A percentile compares a stretch with the other conserved stretches of the same genome.
Evolutionary conservation across 371 early-diverging fungal species (phyloP).

Genomic region (Apophysomyces variabilis): DNA sequence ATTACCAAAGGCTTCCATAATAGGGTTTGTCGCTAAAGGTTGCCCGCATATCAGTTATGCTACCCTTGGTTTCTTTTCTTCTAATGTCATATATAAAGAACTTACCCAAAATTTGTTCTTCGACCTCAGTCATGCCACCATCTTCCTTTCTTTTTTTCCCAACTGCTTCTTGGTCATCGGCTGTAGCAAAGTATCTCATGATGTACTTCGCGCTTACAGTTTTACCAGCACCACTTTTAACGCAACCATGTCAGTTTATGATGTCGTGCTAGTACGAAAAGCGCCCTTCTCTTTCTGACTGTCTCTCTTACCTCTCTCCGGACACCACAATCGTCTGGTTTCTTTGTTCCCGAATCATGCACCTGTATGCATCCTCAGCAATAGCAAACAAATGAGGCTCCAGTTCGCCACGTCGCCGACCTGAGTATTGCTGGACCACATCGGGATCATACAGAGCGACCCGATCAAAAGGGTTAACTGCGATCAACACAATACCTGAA

Average conservation of each 20-base stretch:
- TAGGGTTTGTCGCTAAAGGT: constrained; percentile 85
- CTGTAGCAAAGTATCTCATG: constrained; percentile 97
- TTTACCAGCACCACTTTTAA: constrained; percentile 88
- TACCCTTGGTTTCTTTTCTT: background rate
- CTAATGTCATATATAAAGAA: background rate
- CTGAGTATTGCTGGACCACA: constrained; percentile 90
- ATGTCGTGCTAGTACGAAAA: background rate
- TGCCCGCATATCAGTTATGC: background rate
- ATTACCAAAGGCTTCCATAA: constrained; percentile 99
- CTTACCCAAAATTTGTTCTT: constrained; percentile 76
- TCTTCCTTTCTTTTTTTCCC: constrained; percentile 38
- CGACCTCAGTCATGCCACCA: constrained; percentile 77
- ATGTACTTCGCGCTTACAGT: constrained; percentile 96
- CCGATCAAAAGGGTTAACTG: constrained; percentile 94
- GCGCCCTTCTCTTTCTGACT: background rate
- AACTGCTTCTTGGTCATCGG: constrained; percentile 68
- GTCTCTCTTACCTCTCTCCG: constrained; percentile 82
- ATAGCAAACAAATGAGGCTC: constrained; percentile 99
- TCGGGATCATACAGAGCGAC: constrained; percentile 85
- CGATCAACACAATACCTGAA: constrained; percentile 97
- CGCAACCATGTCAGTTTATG: background rate
- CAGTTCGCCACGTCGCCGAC: constrained; percentile 91
- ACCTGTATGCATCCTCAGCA: constrained; percentile 97
- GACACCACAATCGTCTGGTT: constrained; percentile 99
- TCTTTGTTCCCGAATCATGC: constrained; percentile 88